Evolutionary conservation across 2,329 filamentous ascomycete genomes (phyloP).

Genomic region (Alternaria gansuensis): DNA sequence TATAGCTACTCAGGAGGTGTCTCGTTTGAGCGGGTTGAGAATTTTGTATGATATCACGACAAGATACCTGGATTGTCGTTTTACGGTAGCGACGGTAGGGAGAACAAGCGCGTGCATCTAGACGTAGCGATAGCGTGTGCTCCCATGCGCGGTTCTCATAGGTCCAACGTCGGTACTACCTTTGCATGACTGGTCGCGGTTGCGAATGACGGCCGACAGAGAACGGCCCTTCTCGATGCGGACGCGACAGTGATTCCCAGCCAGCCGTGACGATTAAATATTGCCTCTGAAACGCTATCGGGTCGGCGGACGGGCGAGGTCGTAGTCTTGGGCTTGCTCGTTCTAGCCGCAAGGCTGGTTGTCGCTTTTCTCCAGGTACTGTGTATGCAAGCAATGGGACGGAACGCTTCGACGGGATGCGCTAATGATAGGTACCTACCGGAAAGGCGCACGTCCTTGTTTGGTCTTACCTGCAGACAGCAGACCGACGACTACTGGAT

Average conservation of each 20-base stretch:
- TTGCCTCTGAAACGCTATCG: constrained; percentile 11
- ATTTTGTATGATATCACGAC: constrained; percentile 4
- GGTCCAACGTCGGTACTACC: constrained; percentile 6
- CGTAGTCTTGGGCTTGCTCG: constrained; percentile 5
- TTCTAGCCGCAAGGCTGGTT: constrained; percentile 13
- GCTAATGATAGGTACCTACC: constrained; percentile 24
- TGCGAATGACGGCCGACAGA: not conserved
- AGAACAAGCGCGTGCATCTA: constrained; percentile 18
- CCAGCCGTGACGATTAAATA: not conserved
- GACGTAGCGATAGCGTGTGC: constrained; percentile 5
- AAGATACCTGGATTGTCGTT: not conserved
- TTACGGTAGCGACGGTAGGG: not conserved
- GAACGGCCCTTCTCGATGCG: not conserved
- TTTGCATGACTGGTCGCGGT: not conserved
- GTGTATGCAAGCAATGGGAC: constrained; percentile 11
- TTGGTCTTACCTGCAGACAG: constrained; percentile 26
- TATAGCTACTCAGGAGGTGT: not conserved
- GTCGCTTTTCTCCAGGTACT: constrained; percentile 6
- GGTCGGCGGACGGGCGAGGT: not conserved
- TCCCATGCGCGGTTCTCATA: not conserved
- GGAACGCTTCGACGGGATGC: constrained; percentile 10
- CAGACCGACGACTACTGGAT: constrained; percentile 26
- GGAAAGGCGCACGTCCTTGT: constrained; percentile 29
- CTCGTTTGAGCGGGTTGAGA: not conserved
- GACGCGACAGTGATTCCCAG: not conserved